Conservation (phyloP, 768 basidiomycete species). For the Mycena rosella region DNA sequence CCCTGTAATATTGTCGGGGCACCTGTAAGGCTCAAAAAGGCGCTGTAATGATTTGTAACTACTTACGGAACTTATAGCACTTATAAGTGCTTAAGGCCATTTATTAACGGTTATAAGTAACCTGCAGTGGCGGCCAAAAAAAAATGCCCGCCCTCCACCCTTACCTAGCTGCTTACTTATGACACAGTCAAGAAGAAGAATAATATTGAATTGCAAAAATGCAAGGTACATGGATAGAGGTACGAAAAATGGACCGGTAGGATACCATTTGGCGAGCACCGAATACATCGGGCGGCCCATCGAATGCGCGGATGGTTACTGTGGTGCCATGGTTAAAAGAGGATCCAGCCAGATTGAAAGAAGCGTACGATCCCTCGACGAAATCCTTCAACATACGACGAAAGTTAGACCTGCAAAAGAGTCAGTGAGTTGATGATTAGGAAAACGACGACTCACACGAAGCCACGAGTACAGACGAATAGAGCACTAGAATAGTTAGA, state of each 20-base stretch:
- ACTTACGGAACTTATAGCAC: no score
- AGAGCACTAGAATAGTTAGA: neutral
- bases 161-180: neutral
- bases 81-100: constrained; percentile 6
- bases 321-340: neutral
- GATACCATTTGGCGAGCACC: neutral
- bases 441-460: neutral
- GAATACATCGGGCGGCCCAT: neutral
- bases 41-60: neutral
- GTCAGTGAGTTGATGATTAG: neutral
- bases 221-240: constrained; percentile 1
- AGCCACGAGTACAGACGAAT: neutral
- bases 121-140: constrained; percentile 2
- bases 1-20: neutral
- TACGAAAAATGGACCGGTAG: constrained; percentile 2
- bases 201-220: constrained; percentile 4
- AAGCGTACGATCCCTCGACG: neutral
- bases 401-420: constrained; percentile 5
- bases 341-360: neutral
- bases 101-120: neutral
- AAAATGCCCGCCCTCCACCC: neutral
- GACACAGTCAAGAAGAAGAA: neutral
- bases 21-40: neutral
- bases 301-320: neutral
- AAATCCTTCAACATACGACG: neutral